phyloP scores from a whole-genome alignment of 208 protist genomes.

The Phytomonas francai region DNA sequence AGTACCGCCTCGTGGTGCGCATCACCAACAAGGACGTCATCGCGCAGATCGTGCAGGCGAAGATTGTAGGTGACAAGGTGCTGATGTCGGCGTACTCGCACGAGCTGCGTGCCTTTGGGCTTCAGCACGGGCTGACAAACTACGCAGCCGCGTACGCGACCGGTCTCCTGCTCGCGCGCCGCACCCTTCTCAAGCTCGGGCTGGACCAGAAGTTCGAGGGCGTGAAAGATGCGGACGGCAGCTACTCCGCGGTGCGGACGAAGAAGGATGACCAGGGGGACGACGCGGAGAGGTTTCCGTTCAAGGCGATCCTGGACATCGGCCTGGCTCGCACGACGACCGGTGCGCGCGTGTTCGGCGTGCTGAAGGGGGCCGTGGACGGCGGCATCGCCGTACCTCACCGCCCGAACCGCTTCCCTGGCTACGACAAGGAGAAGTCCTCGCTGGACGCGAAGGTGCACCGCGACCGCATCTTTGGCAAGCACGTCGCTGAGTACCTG shows the following conservation, averaged over 20 bases:
- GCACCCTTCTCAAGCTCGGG: constrained; percentile 92
- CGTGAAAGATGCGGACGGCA: constrained; percentile 83
- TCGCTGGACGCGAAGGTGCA: constrained; percentile 89
- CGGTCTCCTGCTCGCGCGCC: constrained; percentile 96
- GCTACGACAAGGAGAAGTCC: constrained; percentile 90
- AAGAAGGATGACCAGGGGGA: constrained; percentile 77
- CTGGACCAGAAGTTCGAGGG: constrained; percentile 94
- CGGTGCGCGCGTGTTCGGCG: constrained; percentile 92
- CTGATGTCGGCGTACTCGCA: constrained; percentile 94
- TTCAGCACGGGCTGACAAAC: constrained; percentile 97
- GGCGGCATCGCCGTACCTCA: constrained; percentile 98
- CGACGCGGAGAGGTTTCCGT: constrained; percentile 89
- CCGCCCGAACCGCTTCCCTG: constrained; percentile 93
- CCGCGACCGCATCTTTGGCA: constrained; percentile 95
- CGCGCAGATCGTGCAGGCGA: constrained; percentile 95
- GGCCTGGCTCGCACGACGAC: constrained; percentile 96
- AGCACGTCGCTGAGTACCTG: constrained; percentile 98
- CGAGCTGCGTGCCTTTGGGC: constrained; percentile 96
- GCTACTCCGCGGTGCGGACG: constrained; percentile 66
- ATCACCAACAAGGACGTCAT: constrained; percentile 97
- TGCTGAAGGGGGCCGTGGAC: constrained; percentile 95
- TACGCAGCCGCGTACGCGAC: constrained; percentile 96
- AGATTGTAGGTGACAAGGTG: constrained; percentile 94
- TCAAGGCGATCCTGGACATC: constrained; percentile 96
- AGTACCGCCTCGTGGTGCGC: constrained; percentile 98